Evolutionary conservation across 78 protist genomes (phyloP).

Genomic region (Dictyostelium purpureum): DNA sequence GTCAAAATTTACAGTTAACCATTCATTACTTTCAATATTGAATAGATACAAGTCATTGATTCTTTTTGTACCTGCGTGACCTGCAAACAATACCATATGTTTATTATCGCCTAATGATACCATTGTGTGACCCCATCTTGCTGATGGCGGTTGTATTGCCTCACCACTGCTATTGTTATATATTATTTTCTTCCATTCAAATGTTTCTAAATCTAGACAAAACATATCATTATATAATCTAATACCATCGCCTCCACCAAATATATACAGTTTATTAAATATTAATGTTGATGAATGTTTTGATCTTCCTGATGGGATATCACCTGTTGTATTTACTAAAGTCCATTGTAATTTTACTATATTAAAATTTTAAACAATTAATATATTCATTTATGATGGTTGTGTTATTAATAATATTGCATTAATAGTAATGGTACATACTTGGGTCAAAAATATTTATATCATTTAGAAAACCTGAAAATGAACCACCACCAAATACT

Average conservation of each 20-base stretch:
- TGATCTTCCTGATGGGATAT: constrained; percentile 68
- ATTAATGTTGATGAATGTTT: constrained; percentile 57
- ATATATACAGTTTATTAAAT: constrained; percentile 44
- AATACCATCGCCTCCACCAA: constrained; percentile 82
- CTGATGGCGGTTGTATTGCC: neutral
- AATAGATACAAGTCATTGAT: constrained; percentile 45
- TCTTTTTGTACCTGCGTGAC: constrained; percentile 47
- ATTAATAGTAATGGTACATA: neutral
- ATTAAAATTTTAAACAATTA: neutral
- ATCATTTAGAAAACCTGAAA: constrained; percentile 64
- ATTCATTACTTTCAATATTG: constrained; percentile 22
- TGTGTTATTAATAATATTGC: neutral
- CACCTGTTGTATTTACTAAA: neutral
- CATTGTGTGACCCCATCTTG: constrained; percentile 77
- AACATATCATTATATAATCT: constrained; percentile 70
- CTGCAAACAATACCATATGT: constrained; percentile 30
- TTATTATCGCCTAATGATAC: neutral
- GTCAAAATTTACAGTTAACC: neutral
- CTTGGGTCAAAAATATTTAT: constrained; percentile 19
- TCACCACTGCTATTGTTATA: neutral
- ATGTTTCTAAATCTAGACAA: constrained; percentile 17
- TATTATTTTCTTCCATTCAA: constrained; percentile 18
- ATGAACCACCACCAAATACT: constrained; percentile 77
- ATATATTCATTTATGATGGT: neutral
- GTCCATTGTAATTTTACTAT: constrained; percentile 9